A percentile compares a stretch with the other conserved stretches of the same genome.
phyloP scores from a whole-genome alignment of 2,329 filamentous ascomycete genomes.

The Diaporthe sp. region DNA sequence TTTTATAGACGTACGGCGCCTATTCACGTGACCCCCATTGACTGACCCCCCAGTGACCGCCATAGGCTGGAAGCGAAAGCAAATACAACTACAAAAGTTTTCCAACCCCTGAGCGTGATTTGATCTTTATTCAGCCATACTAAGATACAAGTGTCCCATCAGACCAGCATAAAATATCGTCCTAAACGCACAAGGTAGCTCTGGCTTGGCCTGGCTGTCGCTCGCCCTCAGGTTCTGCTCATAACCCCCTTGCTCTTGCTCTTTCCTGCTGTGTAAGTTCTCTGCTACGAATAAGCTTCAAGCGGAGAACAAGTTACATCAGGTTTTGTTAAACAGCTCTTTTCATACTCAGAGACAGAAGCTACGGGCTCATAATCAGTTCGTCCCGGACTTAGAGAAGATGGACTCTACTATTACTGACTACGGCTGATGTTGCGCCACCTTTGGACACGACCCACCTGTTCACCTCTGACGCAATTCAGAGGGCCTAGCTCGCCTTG shows the following conservation, averaged over 20 bases:
- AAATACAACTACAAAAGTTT: neutral
- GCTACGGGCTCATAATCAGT: too few relatives aligned
- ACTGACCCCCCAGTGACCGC: too few relatives aligned
- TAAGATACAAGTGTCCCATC: neutral
- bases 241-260: neutral
- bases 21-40: too few relatives aligned
- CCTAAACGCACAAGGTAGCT: neutral
- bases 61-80: neutral
- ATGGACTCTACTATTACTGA: too few relatives aligned
- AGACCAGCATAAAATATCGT: neutral
- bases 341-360: neutral
- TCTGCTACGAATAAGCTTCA: neutral
- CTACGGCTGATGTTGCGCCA: too few relatives aligned
- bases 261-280: neutral
- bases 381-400: too few relatives aligned
- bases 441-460: too few relatives aligned
- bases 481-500: neutral
- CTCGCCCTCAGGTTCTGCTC: neutral
- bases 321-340: neutral
- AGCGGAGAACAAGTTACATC: neutral
- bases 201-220: neutral
- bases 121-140: neutral
- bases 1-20: too few relatives aligned
- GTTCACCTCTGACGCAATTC: neutral
- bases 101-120: neutral